Evolutionary conservation across 1,139 yeast species (phyloP).

Genomic region (Nakaseomyces bracarensis): DNA sequence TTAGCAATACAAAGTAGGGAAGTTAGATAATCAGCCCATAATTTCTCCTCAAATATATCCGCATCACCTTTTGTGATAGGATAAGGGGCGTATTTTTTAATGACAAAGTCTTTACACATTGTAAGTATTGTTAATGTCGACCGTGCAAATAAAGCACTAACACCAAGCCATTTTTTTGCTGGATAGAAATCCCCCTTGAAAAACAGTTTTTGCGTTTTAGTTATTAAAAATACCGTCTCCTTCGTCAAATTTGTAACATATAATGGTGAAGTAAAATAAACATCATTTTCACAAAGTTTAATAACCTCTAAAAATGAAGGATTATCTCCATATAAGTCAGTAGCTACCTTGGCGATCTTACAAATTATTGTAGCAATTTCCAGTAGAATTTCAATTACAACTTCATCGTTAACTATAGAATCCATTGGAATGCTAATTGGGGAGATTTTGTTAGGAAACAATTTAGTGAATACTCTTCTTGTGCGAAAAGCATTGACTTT

Average conservation of each 20-base stretch:
- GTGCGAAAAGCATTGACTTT: slow-evolving; percentile 46
- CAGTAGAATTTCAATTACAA: slow-evolving; percentile 61
- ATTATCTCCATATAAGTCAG: slow-evolving; percentile 40
- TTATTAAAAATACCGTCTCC: slow-evolving; percentile 31
- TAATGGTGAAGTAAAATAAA: slow-evolving; percentile 35
- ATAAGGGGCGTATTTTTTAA: slow-evolving; percentile 45
- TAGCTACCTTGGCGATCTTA: slow-evolving; percentile 48
- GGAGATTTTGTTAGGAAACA: slow-evolving; percentile 66
- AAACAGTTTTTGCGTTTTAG: slow-evolving; percentile 51
- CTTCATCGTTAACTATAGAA: slow-evolving; percentile 63
- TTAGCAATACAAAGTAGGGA: slow-evolving; percentile 42
- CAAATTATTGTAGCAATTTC: slow-evolving; percentile 59
- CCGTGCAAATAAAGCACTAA: slow-evolving; percentile 54
- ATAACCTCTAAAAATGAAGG: slow-evolving; percentile 39
- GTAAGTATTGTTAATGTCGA: slow-evolving; percentile 53
- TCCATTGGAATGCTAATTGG: slow-evolving; percentile 61
- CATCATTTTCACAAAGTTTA: slow-evolving; percentile 33
- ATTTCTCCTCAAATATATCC: slow-evolving; percentile 43
- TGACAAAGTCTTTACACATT: slow-evolving; percentile 47
- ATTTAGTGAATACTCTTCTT: slow-evolving; percentile 53
- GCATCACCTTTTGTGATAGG: slow-evolving; percentile 36
- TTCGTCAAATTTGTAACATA: slow-evolving; percentile 29
- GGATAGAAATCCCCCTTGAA: slow-evolving; percentile 58
- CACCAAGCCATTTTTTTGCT: slow-evolving; percentile 58
- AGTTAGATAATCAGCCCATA: slow-evolving; percentile 62